Conservation (phyloP, 1,284 basidiomycete species). For the Boletus sp. region DNA sequence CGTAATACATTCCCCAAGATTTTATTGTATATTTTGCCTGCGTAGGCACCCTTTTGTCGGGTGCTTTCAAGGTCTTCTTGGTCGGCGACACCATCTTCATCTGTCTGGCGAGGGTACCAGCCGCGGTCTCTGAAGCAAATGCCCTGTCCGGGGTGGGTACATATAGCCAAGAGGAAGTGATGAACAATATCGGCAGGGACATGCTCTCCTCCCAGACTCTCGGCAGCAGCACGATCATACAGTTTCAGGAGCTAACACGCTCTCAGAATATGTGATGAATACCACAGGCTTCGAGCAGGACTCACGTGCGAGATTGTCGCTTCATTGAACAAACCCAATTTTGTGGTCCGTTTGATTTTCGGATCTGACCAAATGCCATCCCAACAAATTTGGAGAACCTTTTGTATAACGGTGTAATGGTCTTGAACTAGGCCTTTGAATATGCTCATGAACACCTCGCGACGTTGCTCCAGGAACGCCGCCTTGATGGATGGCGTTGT, state of each 20-base stretch:
- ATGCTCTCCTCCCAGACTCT: slow-evolving; percentile 49
- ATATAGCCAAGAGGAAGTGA: slow-evolving; percentile 86
- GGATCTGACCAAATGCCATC: slow-evolving; percentile 65
- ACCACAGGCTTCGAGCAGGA: not conserved
- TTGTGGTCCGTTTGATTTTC: slow-evolving; percentile 64
- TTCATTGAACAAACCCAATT: slow-evolving; percentile 67
- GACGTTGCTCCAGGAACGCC: slow-evolving; percentile 63
- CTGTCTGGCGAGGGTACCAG: slow-evolving; percentile 78
- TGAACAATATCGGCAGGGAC: slow-evolving; percentile 78
- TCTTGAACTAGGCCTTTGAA: slow-evolving; percentile 70
- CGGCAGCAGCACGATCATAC: slow-evolving; percentile 56
- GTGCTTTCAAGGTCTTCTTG: slow-evolving; percentile 25
- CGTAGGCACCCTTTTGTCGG: slow-evolving; percentile 29
- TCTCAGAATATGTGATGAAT: not conserved
- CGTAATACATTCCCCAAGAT: slow-evolving; percentile 77
- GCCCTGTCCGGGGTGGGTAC: slow-evolving; percentile 77
- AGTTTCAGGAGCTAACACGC: slow-evolving; percentile 57
- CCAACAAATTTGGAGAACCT: slow-evolving; percentile 53
- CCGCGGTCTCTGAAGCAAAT: slow-evolving; percentile 87
- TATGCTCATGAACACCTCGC: slow-evolving; percentile 55
- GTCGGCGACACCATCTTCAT: slow-evolving; percentile 23
- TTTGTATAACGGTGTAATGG: slow-evolving; percentile 50
- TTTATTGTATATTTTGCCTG: slow-evolving; percentile 74
- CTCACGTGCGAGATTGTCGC: slow-evolving; percentile 56
- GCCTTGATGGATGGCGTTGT: slow-evolving; percentile 51